Conservation (phyloP, 176 grass and related monocot genomes). For the Triticum monococcum region DNA sequence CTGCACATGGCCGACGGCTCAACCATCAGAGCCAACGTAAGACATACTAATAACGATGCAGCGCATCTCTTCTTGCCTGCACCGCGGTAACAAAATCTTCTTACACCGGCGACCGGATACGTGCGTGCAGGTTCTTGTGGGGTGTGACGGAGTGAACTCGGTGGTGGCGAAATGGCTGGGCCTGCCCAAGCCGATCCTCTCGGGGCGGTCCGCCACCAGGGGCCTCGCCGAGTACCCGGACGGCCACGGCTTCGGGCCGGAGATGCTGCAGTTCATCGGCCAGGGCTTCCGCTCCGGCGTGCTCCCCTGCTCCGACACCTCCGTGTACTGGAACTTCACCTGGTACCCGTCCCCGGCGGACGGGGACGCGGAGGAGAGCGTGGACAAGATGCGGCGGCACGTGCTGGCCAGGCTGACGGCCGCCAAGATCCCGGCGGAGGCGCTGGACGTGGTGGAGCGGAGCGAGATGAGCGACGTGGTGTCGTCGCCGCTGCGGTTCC, state of each 20-base stretch:
- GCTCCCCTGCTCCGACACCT: constrained; percentile 51
- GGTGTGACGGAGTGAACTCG: constrained; percentile 64
- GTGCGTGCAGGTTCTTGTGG: constrained; percentile 44
- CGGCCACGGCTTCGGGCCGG: constrained; percentile 51
- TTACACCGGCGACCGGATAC: background rate
- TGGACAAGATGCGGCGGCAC: constrained; percentile 49
- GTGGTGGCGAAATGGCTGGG: constrained; percentile 54
- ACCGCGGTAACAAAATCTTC: no score
- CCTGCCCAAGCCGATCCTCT: constrained; percentile 35
- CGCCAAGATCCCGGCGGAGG: constrained; percentile 37
- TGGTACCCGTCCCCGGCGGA: constrained; percentile 51
- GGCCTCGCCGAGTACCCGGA: constrained; percentile 42
- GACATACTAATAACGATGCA: background rate
- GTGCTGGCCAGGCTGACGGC: constrained; percentile 35
- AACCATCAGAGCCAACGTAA: constrained; percentile 63
- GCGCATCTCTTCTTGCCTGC: background rate
- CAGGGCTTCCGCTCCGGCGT: constrained; percentile 53
- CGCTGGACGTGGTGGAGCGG: constrained; percentile 49
- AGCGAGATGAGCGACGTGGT: constrained; percentile 70
- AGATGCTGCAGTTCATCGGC: constrained; percentile 51
- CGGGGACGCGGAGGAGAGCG: constrained; percentile 48
- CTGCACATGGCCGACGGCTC: constrained; percentile 73
- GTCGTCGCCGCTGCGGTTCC: constrained; percentile 60
- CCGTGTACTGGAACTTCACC: constrained; percentile 77
- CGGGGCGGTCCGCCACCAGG: constrained; percentile 32